Conservation (phyloP, 768 basidiomycete species). For the Lactarius indigo region DNA sequence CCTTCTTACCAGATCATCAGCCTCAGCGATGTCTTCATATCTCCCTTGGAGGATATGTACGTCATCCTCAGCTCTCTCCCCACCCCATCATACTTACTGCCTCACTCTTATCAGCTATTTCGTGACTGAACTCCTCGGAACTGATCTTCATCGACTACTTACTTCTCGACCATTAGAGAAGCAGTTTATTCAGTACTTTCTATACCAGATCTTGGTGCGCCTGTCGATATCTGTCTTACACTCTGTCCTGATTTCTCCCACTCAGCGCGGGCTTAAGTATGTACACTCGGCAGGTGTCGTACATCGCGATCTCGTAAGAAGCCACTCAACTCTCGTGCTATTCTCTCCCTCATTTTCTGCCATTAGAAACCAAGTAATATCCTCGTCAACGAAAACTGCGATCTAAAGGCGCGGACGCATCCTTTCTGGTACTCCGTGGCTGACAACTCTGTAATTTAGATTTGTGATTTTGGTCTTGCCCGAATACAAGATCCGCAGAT, state of each 20-base stretch:
- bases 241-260: constrained; percentile 3
- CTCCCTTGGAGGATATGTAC: constrained; percentile 96
- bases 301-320: constrained; percentile 85
- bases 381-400: constrained; percentile 99
- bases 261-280: constrained; percentile 94
- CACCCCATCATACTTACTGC: not conserved
- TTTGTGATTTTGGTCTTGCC: constrained; percentile 98
- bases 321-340: not conserved
- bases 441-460: constrained; percentile 44
- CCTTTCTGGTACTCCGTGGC: constrained; percentile 13
- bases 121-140: constrained; percentile 96
- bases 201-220: constrained; percentile 95
- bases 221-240: constrained; percentile 2
- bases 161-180: constrained; percentile 97
- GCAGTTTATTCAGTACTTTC: constrained; percentile 99
- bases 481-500: constrained; percentile 99
- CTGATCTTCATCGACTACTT: constrained; percentile 94
- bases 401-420: constrained; percentile 72
- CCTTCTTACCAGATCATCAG: constrained; percentile 79
- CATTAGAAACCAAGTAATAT: constrained; percentile 96
- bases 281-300: constrained; percentile 99
- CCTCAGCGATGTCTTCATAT: constrained; percentile 98
- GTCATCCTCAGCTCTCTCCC: constrained; percentile 29
- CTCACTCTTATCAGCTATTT: constrained; percentile 68
- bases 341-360: constrained; percentile 6